Evolutionary conservation across 1,139 yeast species (phyloP), one percentile per base, ranked within the genome.

Genomic region (Zhuliangozyma parablackwelliae): DNA sequence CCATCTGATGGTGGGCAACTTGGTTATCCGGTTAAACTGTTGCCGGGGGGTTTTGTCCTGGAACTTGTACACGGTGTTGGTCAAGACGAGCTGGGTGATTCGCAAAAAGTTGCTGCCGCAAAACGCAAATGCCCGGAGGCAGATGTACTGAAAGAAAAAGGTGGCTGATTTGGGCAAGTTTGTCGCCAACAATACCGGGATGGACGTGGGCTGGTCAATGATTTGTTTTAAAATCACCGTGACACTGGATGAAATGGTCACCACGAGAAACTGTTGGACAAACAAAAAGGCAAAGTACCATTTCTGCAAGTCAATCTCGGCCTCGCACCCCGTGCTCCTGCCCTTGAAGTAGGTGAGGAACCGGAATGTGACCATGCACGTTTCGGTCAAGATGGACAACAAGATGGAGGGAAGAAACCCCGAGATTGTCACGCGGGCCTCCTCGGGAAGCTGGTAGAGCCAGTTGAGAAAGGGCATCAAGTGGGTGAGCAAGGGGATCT

Each of bases 151-250:
- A 52, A 82, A 80, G 60, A 86, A 87, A 51, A 87, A 87, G 36
- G 82, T 84, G 1, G 95, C 84, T 20, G 94, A 82, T 51, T 82
- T 84, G 0, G 96, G 95, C 32, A 87, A 62, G 50, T 86, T 85
- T 6, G 74, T 68, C 0, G 95, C 95, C 32, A 87, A 60, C 37
- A 86, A 59, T 5, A 78, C 66, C 1, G 95, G 88, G 7, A 85
- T 75, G 2, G 85, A 77, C 0, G 82, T 75, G 3, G 96, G 96
- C 42, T 79, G 80, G 39, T 78, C 80, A 6, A 87, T 62, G 3
- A 84, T 63, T 43, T 78, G 81, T 43, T 79, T 80, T 31, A 83
- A 59, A 0, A 88, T 74, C 4, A 80, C 80, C 0, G 87, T 77
- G 8, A 86, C 63, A 27, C 96, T 89, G 0, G 95, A 82, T 51